Evolutionary conservation across 2,329 filamentous ascomycete genomes (phyloP), one percentile per base, ranked within the genome.

Genomic region (Calonectria hawksworthii): DNA sequence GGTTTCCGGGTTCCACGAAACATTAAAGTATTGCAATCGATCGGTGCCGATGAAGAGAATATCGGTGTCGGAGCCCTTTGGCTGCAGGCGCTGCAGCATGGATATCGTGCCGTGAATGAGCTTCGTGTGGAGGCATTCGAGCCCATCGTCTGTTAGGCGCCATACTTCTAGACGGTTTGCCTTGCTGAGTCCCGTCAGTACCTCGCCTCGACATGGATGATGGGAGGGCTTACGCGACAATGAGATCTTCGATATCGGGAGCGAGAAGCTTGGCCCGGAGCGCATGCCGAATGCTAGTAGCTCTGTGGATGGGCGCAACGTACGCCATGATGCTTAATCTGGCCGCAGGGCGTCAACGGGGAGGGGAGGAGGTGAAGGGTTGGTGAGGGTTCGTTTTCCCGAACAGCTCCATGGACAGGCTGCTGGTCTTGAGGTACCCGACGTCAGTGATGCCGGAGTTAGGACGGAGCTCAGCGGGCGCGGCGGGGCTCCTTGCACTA

Each of bases 41-140:
- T 98, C 94, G 61, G 97, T 99, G 65, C 96, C 96, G 72, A 99
- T 91, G 83, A 99, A 98, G 75, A 99, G 91, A 75, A 98, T 92
- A 79, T 99, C 96, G 63, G 93, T 95, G 7, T 89, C 86, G 34
- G 93, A 93, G 79, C 95, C 92, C 64, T 92, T 92, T 8, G 96
- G 95, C 32, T 92, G 92, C 63, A 99, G 89, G 81, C 93, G 93
- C 81, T 97, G 92, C 18, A 98, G 90, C 88, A 98, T 95, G 10
- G 94, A 93, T 79, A 99, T 93, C 78, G 94, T 95, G 83, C 96
- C 97, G 83, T 96, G 96, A 70, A 99, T 89, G 76, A 92, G 88
- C 81, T 93, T 93, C 4, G 94, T 94, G 76, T 89, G 91, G 41
- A 91, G 88, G 73, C 96, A 90, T 1, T 87, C 85, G 71, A 96